Base-by-base conservation (phyloP, 306 rosid genomes). In the Sicyos baderoa region DNA sequence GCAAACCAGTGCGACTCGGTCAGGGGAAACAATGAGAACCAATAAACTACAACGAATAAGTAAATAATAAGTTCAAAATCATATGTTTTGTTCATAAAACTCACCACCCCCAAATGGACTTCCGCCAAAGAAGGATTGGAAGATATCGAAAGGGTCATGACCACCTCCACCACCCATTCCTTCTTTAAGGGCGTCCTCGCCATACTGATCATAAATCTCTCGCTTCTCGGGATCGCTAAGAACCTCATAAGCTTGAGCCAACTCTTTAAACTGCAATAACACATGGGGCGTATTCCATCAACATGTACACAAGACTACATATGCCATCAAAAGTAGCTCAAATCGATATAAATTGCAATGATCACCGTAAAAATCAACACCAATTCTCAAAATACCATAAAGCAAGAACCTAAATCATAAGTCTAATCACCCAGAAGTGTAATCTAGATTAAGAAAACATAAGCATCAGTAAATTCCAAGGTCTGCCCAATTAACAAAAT, bases 171-270 rank as follows among this genome's bases (percentile, higher is more conserved):
- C 84, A 2, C 84, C 85, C 94, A 88, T 82, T 70, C 96, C 97
- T 71, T 91, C 94, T 82, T 88, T 91, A 6, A 91, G 96, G 0
- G 91, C 97, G 53, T 91, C 97, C 80, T 91, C 97, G n/a, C 96
- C 96, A 45, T 88, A 91, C 42, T 89, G 84, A 61, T 91, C 97
- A 35, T 91, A 91, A 23, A 88, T 79, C 54, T 86, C 96, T 68
- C 97, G 96, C 72, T 91, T 91, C 71, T 91, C 96, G 1, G 96
- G 89, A 27, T 91, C 94, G 66, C 91, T 88, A 70, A 91, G 78
- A 54, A 88, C 91, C 68, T 86, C 96, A 78, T 88, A 91, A 3
- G 97, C 96, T 74, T 91, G 96, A 21, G 89, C 91, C 71, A 91
- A 76, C 82, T 91, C 97, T 58, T 91, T 91, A 51, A 91, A 91